Conservation (phyloP, 352 stramenopile genomes). For the Thraustochytrium striatum region DNA sequence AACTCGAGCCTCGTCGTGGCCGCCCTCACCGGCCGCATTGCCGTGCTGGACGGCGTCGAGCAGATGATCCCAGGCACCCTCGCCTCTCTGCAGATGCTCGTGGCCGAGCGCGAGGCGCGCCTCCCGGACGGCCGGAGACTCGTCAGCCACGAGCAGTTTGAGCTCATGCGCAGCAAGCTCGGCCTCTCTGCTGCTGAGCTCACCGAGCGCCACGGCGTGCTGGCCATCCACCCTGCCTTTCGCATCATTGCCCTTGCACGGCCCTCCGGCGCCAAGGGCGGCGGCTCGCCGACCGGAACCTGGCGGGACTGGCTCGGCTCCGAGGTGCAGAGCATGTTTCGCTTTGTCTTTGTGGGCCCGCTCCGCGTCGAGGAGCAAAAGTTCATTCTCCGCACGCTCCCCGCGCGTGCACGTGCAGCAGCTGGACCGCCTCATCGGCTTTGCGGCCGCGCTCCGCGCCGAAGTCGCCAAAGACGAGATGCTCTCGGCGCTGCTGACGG, state of each 20-base stretch:
- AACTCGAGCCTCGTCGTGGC: slow-evolving; percentile 81
- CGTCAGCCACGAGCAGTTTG: slow-evolving; percentile 30
- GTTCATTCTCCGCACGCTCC: slow-evolving; percentile 40
- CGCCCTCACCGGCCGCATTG: slow-evolving; percentile 70
- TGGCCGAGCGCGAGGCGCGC: slow-evolving; percentile 79
- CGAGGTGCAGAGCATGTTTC: slow-evolving; percentile 47
- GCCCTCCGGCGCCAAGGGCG: slow-evolving; percentile 24
- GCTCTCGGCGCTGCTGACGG: slow-evolving; percentile 31
- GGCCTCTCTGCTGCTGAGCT: slow-evolving; percentile 3
- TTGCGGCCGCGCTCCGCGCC: background rate
- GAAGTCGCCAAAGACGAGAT: slow-evolving; percentile 24
- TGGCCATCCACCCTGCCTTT: slow-evolving; percentile 77
- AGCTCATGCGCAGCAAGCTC: slow-evolving; percentile 20
- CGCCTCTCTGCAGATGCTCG: slow-evolving; percentile 68
- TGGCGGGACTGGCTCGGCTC: slow-evolving; percentile 40
- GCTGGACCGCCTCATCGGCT: slow-evolving; percentile 32
- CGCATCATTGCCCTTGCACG: slow-evolving; percentile 72
- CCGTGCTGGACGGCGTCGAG: slow-evolving; percentile 86
- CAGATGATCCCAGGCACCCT: slow-evolving; percentile 82
- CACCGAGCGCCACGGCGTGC: slow-evolving; percentile 53
- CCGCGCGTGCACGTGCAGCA: slow-evolving; percentile 5
- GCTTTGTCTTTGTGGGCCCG: slow-evolving; percentile 25
- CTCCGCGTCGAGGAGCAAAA: slow-evolving; percentile 39
- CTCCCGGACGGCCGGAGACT: slow-evolving; percentile 71
- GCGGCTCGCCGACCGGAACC: slow-evolving; percentile 17